Evolutionary conservation across 768 basidiomycete genomes (phyloP), one percentile per base, ranked within the genome.

Genomic region (Kwoniella heveanensis): DNA sequence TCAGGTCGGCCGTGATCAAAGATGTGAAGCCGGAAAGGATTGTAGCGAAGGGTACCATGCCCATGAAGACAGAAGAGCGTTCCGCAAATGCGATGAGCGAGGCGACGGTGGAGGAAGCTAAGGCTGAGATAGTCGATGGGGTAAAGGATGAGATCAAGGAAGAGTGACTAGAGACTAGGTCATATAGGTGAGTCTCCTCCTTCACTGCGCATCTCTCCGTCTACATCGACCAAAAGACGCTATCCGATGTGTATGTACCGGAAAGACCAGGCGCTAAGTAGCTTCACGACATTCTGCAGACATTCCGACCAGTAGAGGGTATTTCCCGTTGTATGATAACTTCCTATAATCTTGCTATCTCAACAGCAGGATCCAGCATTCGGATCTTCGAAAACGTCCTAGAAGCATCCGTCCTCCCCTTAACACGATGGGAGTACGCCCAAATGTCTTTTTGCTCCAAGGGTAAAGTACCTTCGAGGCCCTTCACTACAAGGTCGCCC

Each of bases 1-100:
- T 73, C 62, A 65, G 53, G 37, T 9, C 39, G 39, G 39, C 39
- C 26, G 21, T 21, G 22, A 48, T 46, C 12, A 26, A 24, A 25
- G 61, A 51, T 19, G 53, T 30, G 5, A 37, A 26, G n/a, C 51
- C 46, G 32, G 59, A 55, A n/a, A 56, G 60, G 27, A 47, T 36
- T 22, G 27, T 44, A 44, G 17, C 8, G 4, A 9, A 3, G 39
- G 39, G 8, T n/a, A n/a, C n/a, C n/a, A n/a, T n/a, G n/a, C n/a
- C n/a, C n/a, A n/a, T n/a, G n/a, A n/a, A n/a, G n/a, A n/a, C n/a
- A n/a, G n/a, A n/a, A n/a, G n/a, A n/a, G n/a, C n/a, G n/a, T n/a
- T n/a, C n/a, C n/a, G 49, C 51, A 24, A n/a, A 27, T n/a, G 52
- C n/a, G 53, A 39, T 56, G 4, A 62, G 54, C 22, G 60, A 29